Percentiles rank a stretch among this genome's conserved stretches.
Evolutionary conservation across 2,329 filamentous ascomycete genomes (phyloP).

Genomic region (Fusarium veterinarium): DNA sequence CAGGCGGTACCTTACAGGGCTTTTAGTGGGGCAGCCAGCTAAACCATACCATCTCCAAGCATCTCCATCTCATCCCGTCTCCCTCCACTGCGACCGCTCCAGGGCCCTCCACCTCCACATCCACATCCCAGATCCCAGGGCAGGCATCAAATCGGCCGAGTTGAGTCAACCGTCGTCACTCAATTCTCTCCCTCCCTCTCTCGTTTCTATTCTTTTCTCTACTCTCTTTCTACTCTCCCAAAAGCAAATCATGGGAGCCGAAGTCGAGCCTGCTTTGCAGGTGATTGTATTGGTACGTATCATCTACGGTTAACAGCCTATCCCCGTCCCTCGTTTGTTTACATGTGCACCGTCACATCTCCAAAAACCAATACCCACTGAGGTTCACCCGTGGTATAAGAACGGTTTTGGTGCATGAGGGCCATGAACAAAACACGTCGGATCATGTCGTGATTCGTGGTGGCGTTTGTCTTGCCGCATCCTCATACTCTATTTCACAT

Average conservation of each 20-base stretch:
- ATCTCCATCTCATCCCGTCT: not conserved
- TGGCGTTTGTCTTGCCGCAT: conserved; percentile 13
- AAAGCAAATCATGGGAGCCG: conserved; percentile 38
- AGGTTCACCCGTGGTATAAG: not conserved
- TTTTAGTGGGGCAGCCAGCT: conserved; percentile 32
- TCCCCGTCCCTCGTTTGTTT: conserved; percentile 16
- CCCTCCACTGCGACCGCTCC: not conserved
- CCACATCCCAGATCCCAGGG: conserved; percentile 10
- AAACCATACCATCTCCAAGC: not conserved
- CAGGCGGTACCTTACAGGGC: conserved; percentile 37
- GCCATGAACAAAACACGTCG: conserved; percentile 2
- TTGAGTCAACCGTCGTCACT: conserved; percentile 12
- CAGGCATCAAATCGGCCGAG: conserved; percentile 11
- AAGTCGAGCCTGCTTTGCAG: conserved; percentile 68
- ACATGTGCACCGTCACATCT: conserved; percentile 10
- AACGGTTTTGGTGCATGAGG: conserved; percentile 4
- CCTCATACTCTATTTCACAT: not conserved
- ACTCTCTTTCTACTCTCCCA: not conserved
- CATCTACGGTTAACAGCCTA: not conserved
- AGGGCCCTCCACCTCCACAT: conserved; percentile 7
- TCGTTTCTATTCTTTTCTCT: not conserved
- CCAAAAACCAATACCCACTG: not conserved
- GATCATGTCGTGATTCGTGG: conserved; percentile 7
- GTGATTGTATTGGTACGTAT: conserved; percentile 78
- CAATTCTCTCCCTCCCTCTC: not conserved